Conservation (phyloP, 192 early-diverging fungal genomes). For the Dimargaris xerosporica region DNA sequence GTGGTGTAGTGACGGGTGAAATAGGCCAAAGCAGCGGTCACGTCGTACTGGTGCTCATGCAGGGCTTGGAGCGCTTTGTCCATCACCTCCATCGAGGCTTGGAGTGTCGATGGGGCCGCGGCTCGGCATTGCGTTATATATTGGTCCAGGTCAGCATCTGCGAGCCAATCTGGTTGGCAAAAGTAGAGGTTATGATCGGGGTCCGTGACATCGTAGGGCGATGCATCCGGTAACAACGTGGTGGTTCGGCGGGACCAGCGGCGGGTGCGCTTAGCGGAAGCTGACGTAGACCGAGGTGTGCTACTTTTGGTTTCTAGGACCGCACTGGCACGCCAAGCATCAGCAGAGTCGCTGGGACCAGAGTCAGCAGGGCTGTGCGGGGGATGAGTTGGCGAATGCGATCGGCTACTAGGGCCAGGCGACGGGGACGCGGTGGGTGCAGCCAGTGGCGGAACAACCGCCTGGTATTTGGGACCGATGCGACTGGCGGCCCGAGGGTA, state of each 20-base stretch:
- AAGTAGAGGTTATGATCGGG: conserved; percentile 27
- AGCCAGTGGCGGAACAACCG: conserved; percentile 37
- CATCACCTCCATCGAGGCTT: conserved; percentile 42
- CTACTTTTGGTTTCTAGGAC: neutral
- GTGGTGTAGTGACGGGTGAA: conserved; percentile 23
- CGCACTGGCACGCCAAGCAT: neutral
- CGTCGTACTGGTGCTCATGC: conserved; percentile 32
- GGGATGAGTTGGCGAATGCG: neutral
- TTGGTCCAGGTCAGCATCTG: conserved; percentile 26
- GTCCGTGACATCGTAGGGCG: neutral
- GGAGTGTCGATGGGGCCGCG: conserved; percentile 20
- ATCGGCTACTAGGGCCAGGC: neutral
- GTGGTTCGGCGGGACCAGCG: neutral
- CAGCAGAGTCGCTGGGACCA: conserved; percentile 13
- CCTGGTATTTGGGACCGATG: conserved; percentile 72
- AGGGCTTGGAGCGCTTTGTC: conserved; percentile 43
- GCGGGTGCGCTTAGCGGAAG: neutral
- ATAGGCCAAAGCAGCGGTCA: conserved; percentile 35
- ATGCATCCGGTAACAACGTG: neutral
- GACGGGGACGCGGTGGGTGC: too few species aligned
- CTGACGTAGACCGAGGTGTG: neutral
- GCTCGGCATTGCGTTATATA: conserved; percentile 26
- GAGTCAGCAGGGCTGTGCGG: conserved; percentile 12
- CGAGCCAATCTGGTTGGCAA: conserved; percentile 20
- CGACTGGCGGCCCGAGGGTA: conserved; percentile 63